Percentiles rank a stretch among this genome's conserved stretches.
phyloP scores from a whole-genome alignment of 129 eudicot genomes.

The Sambucus nigra region DNA sequence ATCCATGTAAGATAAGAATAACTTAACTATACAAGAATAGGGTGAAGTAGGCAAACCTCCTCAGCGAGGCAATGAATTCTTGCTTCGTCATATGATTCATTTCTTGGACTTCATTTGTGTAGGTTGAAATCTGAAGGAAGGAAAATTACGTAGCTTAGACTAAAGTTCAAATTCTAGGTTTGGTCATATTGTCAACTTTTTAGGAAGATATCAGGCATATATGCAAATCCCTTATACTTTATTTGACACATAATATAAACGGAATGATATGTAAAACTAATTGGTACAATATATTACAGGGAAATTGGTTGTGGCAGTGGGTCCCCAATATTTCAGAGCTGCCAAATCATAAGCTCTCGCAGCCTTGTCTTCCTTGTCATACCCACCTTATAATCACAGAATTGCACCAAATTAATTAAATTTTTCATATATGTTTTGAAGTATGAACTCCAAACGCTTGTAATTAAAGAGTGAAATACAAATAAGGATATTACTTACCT shows the following conservation, averaged over 20 bases:
- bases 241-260: background rate
- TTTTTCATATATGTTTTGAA: background rate
- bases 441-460: background rate
- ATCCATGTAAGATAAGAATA: background rate
- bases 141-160: background rate
- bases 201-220: conserved; percentile 1
- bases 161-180: background rate
- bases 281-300: conserved; percentile 29
- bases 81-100: conserved; percentile 76
- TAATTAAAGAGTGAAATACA: background rate
- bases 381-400: conserved; percentile 29
- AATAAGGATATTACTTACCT: conserved; percentile 33
- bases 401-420: background rate
- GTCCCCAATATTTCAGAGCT: conserved; percentile 68
- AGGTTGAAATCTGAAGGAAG: conserved; percentile 44
- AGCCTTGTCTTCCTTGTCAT: conserved; percentile 67
- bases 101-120: conserved; percentile 67
- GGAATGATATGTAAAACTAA: background rate
- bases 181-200: background rate
- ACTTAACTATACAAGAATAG: background rate
- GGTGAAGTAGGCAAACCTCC: conserved; percentile 39
- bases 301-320: conserved; percentile 57
- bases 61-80: conserved; percentile 84
- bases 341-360: conserved; percentile 65
- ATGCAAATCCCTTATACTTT: background rate